phyloP scores from a whole-genome alignment of 1,139 yeast species.

The Zygosaccharomyces sapae region DNA sequence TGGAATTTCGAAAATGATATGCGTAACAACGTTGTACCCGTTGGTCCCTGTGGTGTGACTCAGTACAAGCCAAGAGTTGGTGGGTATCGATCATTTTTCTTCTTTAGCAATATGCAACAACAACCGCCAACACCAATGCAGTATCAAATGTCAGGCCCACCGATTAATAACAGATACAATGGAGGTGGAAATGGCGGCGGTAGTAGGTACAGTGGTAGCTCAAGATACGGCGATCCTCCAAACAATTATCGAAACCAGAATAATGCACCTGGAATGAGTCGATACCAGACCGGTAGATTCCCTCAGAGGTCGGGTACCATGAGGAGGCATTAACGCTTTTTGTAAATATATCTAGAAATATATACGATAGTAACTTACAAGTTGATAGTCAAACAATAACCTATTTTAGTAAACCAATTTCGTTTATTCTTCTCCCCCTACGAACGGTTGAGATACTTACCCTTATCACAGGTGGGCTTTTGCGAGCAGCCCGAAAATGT shows the following conservation, averaged over 20 bases:
- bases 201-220: slow-evolving; percentile 4
- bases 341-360: too few relatives aligned
- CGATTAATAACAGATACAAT: background rate
- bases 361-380: too few relatives aligned
- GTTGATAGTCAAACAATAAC: too few relatives aligned
- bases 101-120: slow-evolving; percentile 18
- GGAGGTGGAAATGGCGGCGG: slow-evolving; percentile 7
- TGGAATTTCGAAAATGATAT: slow-evolving; percentile 32
- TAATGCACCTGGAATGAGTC: slow-evolving; percentile 2
- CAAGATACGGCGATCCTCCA: slow-evolving; percentile 1
- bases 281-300: slow-evolving; percentile 10
- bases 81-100: slow-evolving; percentile 40
- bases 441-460: too few relatives aligned
- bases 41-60: slow-evolving; percentile 39
- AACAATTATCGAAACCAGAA: slow-evolving; percentile 1
- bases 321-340: slow-evolving; percentile 5
- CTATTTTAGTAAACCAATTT: too few relatives aligned
- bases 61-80: slow-evolving; percentile 42
- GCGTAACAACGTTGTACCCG: slow-evolving; percentile 34
- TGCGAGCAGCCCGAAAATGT: too few relatives aligned
- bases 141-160: background rate
- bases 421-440: too few relatives aligned
- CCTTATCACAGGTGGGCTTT: too few relatives aligned
- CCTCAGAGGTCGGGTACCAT: slow-evolving; percentile 12
- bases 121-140: background rate